Percentiles rank a stretch among this genome's conserved stretches.
These are phyloP conservation scores for Septoria linicola DNA, from an alignment of 2,329 filamentous ascomycete genomes.

Conservation along the genomic window DNA sequence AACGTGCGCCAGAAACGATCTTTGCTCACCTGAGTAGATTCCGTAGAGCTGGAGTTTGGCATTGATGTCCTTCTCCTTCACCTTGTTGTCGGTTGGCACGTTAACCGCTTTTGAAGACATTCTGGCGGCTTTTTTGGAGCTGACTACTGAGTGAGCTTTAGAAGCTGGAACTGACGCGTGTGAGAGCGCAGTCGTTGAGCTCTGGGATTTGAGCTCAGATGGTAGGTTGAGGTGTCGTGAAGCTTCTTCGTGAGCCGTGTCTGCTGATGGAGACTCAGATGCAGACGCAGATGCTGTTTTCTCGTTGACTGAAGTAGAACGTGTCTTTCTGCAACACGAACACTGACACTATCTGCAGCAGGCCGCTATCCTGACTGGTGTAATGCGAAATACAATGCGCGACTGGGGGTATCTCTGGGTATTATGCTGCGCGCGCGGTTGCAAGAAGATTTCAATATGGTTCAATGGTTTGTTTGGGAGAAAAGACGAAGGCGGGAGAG, in stretches of 20 bases:
- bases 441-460: neutral
- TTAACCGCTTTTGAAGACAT: conserved; percentile 57
- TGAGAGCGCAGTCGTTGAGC: neutral
- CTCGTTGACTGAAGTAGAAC: neutral
- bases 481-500: neutral
- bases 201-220: neutral
- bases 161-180: neutral
- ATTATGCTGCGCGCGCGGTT: conserved; percentile 11
- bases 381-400: conserved; percentile 12
- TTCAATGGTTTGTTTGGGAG: conserved; percentile 1
- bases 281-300: neutral
- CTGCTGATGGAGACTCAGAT: neutral
- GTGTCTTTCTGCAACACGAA: conserved; percentile 9
- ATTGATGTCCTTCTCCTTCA: conserved; percentile 84
- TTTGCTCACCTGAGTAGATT: conserved; percentile 58
- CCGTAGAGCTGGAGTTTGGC: conserved; percentile 93
- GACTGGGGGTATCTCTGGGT: conserved; percentile 12
- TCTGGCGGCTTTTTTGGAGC: conserved; percentile 23
- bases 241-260: neutral
- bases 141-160: no score
- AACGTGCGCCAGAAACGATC: neutral
- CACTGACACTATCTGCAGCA: conserved; percentile 10
- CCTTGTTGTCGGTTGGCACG: conserved; percentile 67
- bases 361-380: conserved; percentile 10
- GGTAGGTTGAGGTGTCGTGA: neutral